Percentiles rank a stretch among this genome's conserved stretches.
Evolutionary conservation across 1,139 yeast species (phyloP).

Genomic region (Kurtzmaniella quercitrusa): DNA sequence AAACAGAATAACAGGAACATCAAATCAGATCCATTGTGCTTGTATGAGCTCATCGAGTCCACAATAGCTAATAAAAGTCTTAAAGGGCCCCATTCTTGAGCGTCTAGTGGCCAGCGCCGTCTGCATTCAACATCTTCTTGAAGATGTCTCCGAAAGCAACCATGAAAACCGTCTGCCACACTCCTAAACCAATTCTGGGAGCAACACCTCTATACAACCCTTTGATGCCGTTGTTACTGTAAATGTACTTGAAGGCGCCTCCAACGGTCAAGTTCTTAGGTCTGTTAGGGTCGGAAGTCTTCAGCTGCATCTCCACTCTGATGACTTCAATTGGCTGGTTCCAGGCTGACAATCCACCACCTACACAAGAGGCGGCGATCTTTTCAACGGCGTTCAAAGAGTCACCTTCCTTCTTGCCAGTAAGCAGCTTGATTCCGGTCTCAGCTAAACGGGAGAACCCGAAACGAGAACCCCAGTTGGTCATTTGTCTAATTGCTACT

Average conservation of each 20-base stretch:
- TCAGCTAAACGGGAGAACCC: slow-evolving; percentile 92
- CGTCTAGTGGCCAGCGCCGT: slow-evolving; percentile 38
- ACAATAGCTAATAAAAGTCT: too few relatives aligned
- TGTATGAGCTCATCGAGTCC: too few relatives aligned
- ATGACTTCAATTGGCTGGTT: slow-evolving; percentile 98
- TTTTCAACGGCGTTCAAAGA: slow-evolving; percentile 73
- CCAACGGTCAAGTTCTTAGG: slow-evolving; percentile 84
- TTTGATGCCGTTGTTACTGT: slow-evolving; percentile 73
- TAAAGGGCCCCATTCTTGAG: too few relatives aligned
- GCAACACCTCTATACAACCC: slow-evolving; percentile 96
- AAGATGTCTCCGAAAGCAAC: slow-evolving; percentile 95
- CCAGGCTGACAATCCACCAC: slow-evolving; percentile 98
- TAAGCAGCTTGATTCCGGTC: slow-evolving; percentile 63
- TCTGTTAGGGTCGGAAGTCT: slow-evolving; percentile 88
- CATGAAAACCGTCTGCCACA: slow-evolving; percentile 99
- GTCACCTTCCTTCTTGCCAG: slow-evolving; percentile 58
- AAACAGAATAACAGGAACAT: too few relatives aligned
- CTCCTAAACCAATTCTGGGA: slow-evolving; percentile 93
- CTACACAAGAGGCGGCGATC: slow-evolving; percentile 80
- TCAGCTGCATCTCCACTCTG: slow-evolving; percentile 96
- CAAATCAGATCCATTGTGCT: too few relatives aligned
- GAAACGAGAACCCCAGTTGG: slow-evolving; percentile 98
- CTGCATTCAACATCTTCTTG: slow-evolving; percentile 41
- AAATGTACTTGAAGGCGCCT: slow-evolving; percentile 80
- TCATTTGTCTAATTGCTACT: slow-evolving; percentile 97